Evolutionary conservation across 2,329 filamentous ascomycete species (phyloP).

Genomic region (Geosmithia flava): DNA sequence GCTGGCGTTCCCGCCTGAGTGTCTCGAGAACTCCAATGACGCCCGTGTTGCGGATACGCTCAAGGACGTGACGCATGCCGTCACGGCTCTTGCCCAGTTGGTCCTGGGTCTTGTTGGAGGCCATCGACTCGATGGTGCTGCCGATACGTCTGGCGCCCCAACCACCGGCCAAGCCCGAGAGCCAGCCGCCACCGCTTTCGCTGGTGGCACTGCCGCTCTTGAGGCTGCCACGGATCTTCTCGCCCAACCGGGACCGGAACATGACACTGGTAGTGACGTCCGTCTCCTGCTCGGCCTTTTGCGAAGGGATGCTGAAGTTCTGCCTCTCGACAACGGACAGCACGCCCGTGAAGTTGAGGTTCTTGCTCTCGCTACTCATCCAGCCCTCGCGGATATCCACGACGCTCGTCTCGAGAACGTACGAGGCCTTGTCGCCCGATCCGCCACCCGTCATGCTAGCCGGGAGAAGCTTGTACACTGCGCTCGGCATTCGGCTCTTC

Average conservation of each 20-base stretch:
- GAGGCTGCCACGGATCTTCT: slow-evolving; percentile 46
- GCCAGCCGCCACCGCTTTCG: slow-evolving; percentile 24
- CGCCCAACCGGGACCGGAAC: slow-evolving; percentile 60
- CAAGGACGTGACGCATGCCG: slow-evolving; percentile 72
- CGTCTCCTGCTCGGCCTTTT: slow-evolving; percentile 29
- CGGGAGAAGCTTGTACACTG: slow-evolving; percentile 65
- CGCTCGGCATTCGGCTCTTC: slow-evolving; percentile 63
- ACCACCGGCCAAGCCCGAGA: slow-evolving; percentile 37
- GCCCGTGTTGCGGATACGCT: slow-evolving; percentile 49
- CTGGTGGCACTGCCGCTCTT: slow-evolving; percentile 17
- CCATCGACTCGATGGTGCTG: slow-evolving; percentile 67
- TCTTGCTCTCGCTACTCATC: slow-evolving; percentile 73
- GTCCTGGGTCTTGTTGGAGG: slow-evolving; percentile 63
- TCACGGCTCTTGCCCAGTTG: slow-evolving; percentile 71
- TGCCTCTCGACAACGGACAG: slow-evolving; percentile 69
- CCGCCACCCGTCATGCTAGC: slow-evolving; percentile 53
- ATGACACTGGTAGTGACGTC: slow-evolving; percentile 64
- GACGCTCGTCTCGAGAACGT: slow-evolving; percentile 68
- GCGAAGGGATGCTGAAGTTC: slow-evolving; percentile 39
- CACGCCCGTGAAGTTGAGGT: slow-evolving; percentile 73
- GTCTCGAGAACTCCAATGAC: slow-evolving; percentile 46
- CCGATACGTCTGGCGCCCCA: slow-evolving; percentile 65
- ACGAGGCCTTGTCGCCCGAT: slow-evolving; percentile 55
- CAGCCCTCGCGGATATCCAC: slow-evolving; percentile 70
- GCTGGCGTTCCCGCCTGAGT: slow-evolving; percentile 30